Evolutionary conservation across 2,329 filamentous ascomycete species (phyloP).

Genomic region (Mycosphaerelloides madeirae): DNA sequence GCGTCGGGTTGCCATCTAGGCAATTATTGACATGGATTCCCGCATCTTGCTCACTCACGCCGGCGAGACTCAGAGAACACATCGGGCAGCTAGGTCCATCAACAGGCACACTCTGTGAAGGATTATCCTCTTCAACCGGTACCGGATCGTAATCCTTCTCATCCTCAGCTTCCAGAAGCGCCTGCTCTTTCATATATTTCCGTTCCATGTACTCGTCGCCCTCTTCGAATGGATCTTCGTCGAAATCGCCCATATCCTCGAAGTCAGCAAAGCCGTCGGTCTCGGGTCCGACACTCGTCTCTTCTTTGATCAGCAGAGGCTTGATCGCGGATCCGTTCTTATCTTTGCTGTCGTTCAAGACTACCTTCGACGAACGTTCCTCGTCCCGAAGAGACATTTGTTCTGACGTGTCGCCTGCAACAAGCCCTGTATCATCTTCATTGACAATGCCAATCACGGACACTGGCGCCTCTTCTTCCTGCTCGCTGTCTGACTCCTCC

Average conservation of each 20-base stretch:
- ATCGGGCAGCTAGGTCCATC: constrained; percentile 62
- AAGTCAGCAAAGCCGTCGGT: constrained; percentile 50
- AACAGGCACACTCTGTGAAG: not conserved
- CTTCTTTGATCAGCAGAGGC: constrained; percentile 40
- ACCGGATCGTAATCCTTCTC: constrained; percentile 37
- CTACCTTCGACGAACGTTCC: not conserved
- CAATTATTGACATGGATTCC: constrained; percentile 88
- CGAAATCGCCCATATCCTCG: constrained; percentile 52
- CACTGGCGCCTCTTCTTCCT: constrained; percentile 31
- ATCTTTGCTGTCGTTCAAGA: not conserved
- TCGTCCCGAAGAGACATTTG: constrained; percentile 4
- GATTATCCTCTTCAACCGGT: constrained; percentile 16
- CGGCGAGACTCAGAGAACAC: constrained; percentile 62
- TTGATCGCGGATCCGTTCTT: not conserved
- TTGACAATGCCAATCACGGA: constrained; percentile 19
- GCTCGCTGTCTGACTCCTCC: constrained; percentile 63
- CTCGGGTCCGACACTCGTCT: constrained; percentile 46
- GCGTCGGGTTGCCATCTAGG: constrained; percentile 72
- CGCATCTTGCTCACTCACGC: constrained; percentile 57
- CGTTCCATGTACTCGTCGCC: constrained; percentile 49
- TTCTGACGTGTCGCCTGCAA: constrained; percentile 10
- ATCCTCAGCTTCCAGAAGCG: constrained; percentile 48
- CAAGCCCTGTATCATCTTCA: constrained; percentile 6
- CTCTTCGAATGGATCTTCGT: constrained; percentile 55
- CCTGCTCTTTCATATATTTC: constrained; percentile 71